Base-by-base conservation (phyloP, 2,329 filamentous ascomycete genomes). In the Zymoseptoria crescenta region DNA sequence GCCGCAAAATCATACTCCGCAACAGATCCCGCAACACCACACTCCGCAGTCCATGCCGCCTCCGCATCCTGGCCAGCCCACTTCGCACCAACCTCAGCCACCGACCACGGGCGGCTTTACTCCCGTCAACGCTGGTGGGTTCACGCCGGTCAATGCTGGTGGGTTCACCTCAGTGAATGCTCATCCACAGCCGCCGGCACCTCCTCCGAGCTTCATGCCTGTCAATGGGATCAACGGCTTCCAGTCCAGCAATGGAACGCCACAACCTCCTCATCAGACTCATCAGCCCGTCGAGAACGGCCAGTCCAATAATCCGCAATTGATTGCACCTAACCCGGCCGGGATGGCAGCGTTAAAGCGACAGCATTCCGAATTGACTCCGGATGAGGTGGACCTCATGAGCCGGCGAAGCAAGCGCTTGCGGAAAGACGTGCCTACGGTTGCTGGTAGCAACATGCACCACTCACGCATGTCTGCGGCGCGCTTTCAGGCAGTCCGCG, bases 361-460 rank as follows among this genome's bases (percentile, higher is more conserved):
- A 58, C 88, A 91, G 59, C 79, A 90, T 28, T 74, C 74, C 57
- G 64, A 66, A 57, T 53, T 72, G 27, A 67, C 67, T 2, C 67
- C 67, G 0, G 76, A 79, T 16, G 77, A 80, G 49, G 68, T 71
- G 2, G 77, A 78, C 55, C 72, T 72, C 49, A 74, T 74, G 57
- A 77, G 76, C 64, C 84, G 94, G 62, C 86, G 93, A 59, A 96
- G 92, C 74, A 99, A 99, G 77, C 86, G 94, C 50, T 80, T 96
- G 10, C 96, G 94, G 74, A 96, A 95, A 80, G 79, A 84, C 72
- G 78, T 81, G 41, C 91, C 93, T 50, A 96, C 90, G 35, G 91
- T 99, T 66, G 91, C 91, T 64, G 94, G 94, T 57, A 97, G 93
- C 56, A 91, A 97, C 76, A 97, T 97, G 91, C 94, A 90, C 62